These are phyloP conservation scores for Theobroma cacao DNA, from an alignment of 345 rosid genomes.

Conservation along the genomic window DNA sequence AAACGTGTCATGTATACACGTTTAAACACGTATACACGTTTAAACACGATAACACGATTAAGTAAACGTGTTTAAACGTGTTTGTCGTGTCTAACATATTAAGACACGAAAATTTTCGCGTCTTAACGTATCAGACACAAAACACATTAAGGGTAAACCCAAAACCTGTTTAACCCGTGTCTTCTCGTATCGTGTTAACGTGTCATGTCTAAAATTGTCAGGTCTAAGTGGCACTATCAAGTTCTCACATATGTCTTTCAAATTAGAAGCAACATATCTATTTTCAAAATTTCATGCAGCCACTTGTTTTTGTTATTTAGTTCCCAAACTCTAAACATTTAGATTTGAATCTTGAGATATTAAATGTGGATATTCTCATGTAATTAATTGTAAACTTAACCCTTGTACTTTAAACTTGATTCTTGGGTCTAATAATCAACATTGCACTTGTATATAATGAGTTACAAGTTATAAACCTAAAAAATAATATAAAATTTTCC, in stretches of 20 bases:
- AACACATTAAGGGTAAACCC: too few species aligned
- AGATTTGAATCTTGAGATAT: background rate
- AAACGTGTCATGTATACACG: too few species aligned
- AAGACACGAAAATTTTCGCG: too few species aligned
- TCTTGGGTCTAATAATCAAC: background rate
- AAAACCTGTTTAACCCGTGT: too few species aligned
- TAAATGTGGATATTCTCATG: background rate
- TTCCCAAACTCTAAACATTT: background rate
- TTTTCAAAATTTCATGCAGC: background rate
- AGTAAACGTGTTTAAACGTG: too few species aligned
- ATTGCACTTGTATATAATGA: background rate
- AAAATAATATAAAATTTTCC: background rate
- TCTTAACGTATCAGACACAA: too few species aligned
- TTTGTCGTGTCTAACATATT: too few species aligned
- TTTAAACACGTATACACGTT: too few species aligned
- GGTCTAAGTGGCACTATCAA: background rate
- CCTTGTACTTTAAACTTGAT: too few species aligned
- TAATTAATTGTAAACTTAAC: background rate
- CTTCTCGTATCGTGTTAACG: too few species aligned
- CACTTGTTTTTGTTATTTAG: background rate
- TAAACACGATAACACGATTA: too few species aligned
- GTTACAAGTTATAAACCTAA: background rate
- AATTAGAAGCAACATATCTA: background rate
- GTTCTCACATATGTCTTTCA: background rate
- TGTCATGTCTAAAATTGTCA: too few species aligned